These are phyloP conservation scores for Magnusiomyces magnusii DNA, from an alignment of 1,139 yeast genomes.

Conservation along the genomic window DNA sequence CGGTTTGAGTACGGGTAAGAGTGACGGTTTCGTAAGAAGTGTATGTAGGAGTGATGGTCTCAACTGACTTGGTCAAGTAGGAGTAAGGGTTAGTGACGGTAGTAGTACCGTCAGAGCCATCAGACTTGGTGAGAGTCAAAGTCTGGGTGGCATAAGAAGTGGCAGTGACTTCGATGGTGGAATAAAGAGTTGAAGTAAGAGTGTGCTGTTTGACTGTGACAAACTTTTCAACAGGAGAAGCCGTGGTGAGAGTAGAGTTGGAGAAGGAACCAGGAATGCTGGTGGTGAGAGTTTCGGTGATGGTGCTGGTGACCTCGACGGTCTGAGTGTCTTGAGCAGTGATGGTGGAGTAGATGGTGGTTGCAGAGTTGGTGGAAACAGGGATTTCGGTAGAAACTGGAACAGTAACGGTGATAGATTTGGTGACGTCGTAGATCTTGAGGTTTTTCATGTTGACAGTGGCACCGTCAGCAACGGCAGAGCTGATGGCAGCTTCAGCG, in stretches of 20 bases:
- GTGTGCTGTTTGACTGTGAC: not conserved
- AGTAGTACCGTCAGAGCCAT: not conserved
- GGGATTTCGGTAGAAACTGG: not conserved
- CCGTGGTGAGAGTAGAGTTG: not conserved
- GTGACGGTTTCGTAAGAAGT: constrained; percentile 10
- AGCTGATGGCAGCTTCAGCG: not conserved
- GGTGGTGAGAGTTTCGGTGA: not conserved
- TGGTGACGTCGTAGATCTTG: not conserved
- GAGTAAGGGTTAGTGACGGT: constrained; percentile 3
- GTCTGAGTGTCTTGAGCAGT: not conserved
- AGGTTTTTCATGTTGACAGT: not conserved
- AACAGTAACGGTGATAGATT: not conserved
- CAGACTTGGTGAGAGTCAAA: not conserved
- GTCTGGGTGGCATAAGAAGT: constrained; percentile 1
- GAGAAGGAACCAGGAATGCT: not conserved
- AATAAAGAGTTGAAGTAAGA: not conserved
- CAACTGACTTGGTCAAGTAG: not conserved
- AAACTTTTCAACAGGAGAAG: not conserved
- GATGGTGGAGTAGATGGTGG: constrained; percentile 2
- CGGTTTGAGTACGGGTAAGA: constrained; percentile 10
- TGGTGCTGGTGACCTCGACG: not conserved
- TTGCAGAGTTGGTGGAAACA: not conserved
- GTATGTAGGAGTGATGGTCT: not conserved
- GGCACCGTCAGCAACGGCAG: not conserved
- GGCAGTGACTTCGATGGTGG: not conserved